Evolutionary conservation across 495 filamentous ascomycete genomes (phyloP).

Genomic region (Collariella sp.): DNA sequence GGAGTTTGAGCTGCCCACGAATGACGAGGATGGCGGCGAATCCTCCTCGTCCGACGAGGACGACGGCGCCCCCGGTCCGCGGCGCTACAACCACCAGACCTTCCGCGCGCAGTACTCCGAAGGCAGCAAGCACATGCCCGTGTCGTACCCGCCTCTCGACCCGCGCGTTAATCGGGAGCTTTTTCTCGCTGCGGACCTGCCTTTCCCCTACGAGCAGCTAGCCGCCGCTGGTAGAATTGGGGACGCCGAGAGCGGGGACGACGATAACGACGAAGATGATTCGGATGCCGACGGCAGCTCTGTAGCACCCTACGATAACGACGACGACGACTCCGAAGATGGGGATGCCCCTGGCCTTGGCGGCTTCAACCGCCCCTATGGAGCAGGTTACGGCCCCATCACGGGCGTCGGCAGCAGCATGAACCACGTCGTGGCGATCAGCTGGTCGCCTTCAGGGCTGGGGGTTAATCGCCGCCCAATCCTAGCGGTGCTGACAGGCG

Average conservation of each 20-base stretch:
- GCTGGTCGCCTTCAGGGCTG: conserved; percentile 40
- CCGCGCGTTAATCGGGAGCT: conserved; percentile 31
- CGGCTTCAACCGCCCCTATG: conserved; percentile 24
- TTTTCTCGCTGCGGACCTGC: conserved; percentile 16
- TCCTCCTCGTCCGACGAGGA: conserved; percentile 18
- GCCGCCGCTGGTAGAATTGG: neutral
- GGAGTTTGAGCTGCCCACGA: neutral
- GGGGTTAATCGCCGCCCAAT: conserved; percentile 37
- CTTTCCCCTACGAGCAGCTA: conserved; percentile 25
- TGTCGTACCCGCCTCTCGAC: conserved; percentile 29
- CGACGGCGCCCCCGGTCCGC: neutral
- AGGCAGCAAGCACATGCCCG: conserved; percentile 29
- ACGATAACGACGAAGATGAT: conserved; percentile 11
- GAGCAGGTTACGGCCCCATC: conserved; percentile 36
- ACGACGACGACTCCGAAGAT: conserved; percentile 8
- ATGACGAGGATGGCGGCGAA: conserved; percentile 7
- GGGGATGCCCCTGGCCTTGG: conserved; percentile 1
- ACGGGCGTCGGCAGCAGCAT: conserved; percentile 39
- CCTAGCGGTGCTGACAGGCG: conserved; percentile 34
- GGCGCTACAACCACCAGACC: conserved; percentile 9
- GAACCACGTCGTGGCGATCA: conserved; percentile 38
- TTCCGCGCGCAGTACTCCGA: conserved; percentile 25
- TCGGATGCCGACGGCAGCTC: conserved; percentile 1
- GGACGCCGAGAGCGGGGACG: conserved; percentile 5
- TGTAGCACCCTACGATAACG: conserved; percentile 6